Conservation (phyloP, 2,329 filamentous ascomycete species). For the Exophiala dermatitidis region DNA sequence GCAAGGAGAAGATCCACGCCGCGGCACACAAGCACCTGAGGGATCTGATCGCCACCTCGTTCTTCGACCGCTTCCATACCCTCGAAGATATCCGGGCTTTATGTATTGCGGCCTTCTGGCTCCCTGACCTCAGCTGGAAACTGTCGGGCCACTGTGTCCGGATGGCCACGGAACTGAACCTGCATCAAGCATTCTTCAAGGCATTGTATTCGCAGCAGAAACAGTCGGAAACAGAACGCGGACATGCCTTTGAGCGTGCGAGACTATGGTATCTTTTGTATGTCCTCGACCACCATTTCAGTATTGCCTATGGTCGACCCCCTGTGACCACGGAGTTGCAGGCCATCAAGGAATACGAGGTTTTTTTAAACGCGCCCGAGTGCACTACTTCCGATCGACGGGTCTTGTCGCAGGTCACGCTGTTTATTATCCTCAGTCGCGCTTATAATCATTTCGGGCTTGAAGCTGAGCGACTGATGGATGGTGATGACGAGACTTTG, state of each 20-base stretch:
- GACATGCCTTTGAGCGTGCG: slow-evolving; percentile 43
- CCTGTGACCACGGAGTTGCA: slow-evolving; percentile 53
- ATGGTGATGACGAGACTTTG: slow-evolving; percentile 27
- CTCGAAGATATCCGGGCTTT: slow-evolving; percentile 54
- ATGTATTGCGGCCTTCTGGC: slow-evolving; percentile 56
- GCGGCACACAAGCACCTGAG: slow-evolving; percentile 53
- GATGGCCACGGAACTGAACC: slow-evolving; percentile 51
- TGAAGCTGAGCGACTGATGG: slow-evolving; percentile 33
- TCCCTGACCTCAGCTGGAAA: slow-evolving; percentile 57
- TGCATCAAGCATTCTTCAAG: slow-evolving; percentile 49
- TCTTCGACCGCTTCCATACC: slow-evolving; percentile 52
- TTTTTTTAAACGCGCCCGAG: slow-evolving; percentile 47
- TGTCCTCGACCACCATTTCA: slow-evolving; percentile 60
- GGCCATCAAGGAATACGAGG: slow-evolving; percentile 52
- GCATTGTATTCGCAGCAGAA: slow-evolving; percentile 42
- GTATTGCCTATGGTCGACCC: slow-evolving; percentile 54
- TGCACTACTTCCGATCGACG: slow-evolving; percentile 51
- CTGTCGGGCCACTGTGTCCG: slow-evolving; percentile 53
- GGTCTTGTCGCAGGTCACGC: slow-evolving; percentile 51
- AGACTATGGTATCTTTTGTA: slow-evolving; percentile 58
- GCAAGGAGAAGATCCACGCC: slow-evolving; percentile 46
- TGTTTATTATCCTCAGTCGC: slow-evolving; percentile 53
- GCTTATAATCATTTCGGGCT: slow-evolving; percentile 52
- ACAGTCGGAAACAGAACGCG: slow-evolving; percentile 29
- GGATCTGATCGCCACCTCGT: slow-evolving; percentile 49